Base-by-base conservation (phyloP, 192 early-diverging fungal species). In the Entomortierella lignicola region DNA sequence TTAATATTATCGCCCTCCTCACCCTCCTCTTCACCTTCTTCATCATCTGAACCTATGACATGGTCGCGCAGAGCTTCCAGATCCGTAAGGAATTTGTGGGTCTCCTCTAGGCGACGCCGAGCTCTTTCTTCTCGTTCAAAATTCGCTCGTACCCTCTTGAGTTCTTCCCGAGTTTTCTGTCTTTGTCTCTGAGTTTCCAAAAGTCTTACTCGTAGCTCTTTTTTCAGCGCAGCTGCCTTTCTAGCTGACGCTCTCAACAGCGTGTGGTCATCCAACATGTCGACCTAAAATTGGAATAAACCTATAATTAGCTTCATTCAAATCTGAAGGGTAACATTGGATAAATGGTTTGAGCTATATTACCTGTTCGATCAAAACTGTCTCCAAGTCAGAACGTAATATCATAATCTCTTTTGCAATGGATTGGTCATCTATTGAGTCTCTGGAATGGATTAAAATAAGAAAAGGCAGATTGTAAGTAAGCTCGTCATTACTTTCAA, bases 121-220 rank as follows among this genome's bases (percentile, higher is more conserved):
- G 56, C 61, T 23, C 74, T 56, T 7, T 79, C 74, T 25, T 79
- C 67, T 8, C 74, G 15, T 26, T 79, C 74, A 69, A 79, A 79
- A 30, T 18, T 47, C 4, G 51, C 31, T 21, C 74, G 60, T 23
- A 79, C 74, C 3, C 55, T 61, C 26, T 37, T 43, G 23, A 79
- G 50, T 15, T 79, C 62, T 32, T 64, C 47, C 11, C 74, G 20
- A 0, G 65, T 69, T 48, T 44, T 63, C 37, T 65, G 74, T 10
- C 74, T 54, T 26, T 26, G 44, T 29, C 67, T 50, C 21, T 79
- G 74, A 4, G 74, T 65, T 42, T 69, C 67, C 61, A 79, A 11
- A 20, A 79, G 51, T 31, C 67, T 60, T 18, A 43, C 55, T 0
- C 74, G 74, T 2, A 79, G 62, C 31, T 79, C 66, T 26, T 70